These are phyloP conservation scores for Coriolopsis trogii DNA, from an alignment of 1,284 basidiomycete species.

Conservation along the genomic window DNA sequence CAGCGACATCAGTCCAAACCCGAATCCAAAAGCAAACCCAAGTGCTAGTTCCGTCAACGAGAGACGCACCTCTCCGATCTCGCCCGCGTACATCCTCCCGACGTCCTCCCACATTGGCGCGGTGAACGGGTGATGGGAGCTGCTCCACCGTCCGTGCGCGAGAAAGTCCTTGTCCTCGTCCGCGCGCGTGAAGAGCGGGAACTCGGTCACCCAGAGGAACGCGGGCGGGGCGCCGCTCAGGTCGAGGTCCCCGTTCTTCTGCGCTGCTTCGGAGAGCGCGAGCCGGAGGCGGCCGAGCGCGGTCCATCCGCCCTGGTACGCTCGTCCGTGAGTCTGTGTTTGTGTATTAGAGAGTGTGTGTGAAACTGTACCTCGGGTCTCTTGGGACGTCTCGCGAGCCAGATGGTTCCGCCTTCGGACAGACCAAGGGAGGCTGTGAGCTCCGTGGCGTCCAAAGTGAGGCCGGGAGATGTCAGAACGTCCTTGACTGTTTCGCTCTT, in stretches of 20 bases:
- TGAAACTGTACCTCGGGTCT: constrained; percentile 51
- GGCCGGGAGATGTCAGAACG: constrained; percentile 14
- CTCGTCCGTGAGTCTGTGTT: too few species aligned
- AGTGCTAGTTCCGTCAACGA: too few species aligned
- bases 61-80: constrained; percentile 62
- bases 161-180: constrained; percentile 89
- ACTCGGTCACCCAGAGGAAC: constrained; percentile 95
- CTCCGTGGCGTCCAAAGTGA: constrained; percentile 4
- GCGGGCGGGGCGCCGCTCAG: constrained; percentile 62
- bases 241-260: constrained; percentile 48
- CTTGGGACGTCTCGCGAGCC: constrained; percentile 48
- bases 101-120: constrained; percentile 93
- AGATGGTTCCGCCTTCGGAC: constrained; percentile 36
- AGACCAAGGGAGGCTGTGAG: constrained; percentile 28
- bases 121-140: constrained; percentile 94
- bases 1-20: too few species aligned
- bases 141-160: constrained; percentile 86
- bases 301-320: constrained; percentile 79
- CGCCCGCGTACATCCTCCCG: constrained; percentile 68
- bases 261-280: constrained; percentile 65
- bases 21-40: too few species aligned
- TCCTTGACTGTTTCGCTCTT: constrained; percentile 36
- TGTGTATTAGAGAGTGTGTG: too few species aligned
- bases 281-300: constrained; percentile 77
- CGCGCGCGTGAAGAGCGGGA: constrained; percentile 89